Evolutionary conservation across 2,329 filamentous ascomycete genomes (phyloP), one percentile per base, ranked within the genome.

Genomic region (Nothomitra cinnamomea): DNA sequence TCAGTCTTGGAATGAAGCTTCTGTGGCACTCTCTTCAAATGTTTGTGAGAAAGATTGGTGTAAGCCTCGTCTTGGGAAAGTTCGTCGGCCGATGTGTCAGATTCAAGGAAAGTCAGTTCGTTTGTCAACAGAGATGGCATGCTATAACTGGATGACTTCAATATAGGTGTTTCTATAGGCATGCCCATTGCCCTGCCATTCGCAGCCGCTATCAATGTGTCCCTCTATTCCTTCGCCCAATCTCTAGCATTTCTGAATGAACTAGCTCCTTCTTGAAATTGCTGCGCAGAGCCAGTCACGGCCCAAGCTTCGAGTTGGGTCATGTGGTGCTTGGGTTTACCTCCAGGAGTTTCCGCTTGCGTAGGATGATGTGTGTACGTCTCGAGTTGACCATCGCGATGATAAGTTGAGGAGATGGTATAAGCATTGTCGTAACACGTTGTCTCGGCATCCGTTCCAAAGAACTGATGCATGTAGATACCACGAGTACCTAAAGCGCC

Each of bases 211-310:
- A 45, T 45, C 42, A 69, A 63, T n/a, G 40, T 47, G 54, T 70
- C 62, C 10, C 70, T 65, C 51, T 69, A 58, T 24, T 60, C 55
- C 55, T 64, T 61, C 2, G 70, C 67, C 57, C 66, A 58, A 45
- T 72, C 67, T 55, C 68, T 60, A 0, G 60, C 58, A 59, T 72
- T 72, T 48, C 69, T 63, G 56, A 69, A 69, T 50, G 66, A 66
- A 2, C 61, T 62, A 7, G 61, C 63, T 17, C 68, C 70, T 53
- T 63, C 13, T 15, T 60, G 47, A 54, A 70, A 72, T 1, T 51
- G 58, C 1, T 69, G 58, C 2, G 48, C 22, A 51, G 58, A 54
- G 32, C 51, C 50, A 0, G 62, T 68, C 59, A 72, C 56, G 1
- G 2, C 55, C 38, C 45, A 70, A 2, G 21, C 51, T 0, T 56